These are phyloP conservation scores for Backusella macrospora DNA, from an alignment of 192 early-diverging fungal genomes.

Conservation along the genomic window DNA sequence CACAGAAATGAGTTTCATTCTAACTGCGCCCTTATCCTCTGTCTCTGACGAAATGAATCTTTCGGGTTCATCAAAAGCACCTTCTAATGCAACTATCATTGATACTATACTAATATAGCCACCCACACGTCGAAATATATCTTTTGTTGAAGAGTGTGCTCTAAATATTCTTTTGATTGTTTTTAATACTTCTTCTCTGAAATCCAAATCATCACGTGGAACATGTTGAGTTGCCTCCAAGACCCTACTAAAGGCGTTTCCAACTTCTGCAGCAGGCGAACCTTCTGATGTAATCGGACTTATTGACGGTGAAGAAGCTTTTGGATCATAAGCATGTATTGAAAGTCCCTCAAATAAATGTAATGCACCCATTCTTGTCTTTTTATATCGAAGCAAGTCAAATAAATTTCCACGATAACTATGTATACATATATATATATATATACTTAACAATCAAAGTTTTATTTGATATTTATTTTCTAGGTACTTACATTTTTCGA, in stretches of 20 bases:
- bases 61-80: conserved; percentile 40
- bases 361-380: conserved; percentile 55
- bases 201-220: conserved; percentile 53
- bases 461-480: no score
- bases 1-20: conserved; percentile 43
- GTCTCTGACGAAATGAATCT: conserved; percentile 1
- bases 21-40: conserved; percentile 21
- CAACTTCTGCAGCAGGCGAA: conserved; percentile 27
- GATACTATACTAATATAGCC: conserved; percentile 66
- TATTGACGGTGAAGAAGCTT: not conserved
- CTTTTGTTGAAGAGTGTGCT: conserved; percentile 50
- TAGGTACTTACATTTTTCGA: conserved; percentile 49
- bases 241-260: conserved; percentile 56
- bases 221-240: conserved; percentile 62
- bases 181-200: conserved; percentile 59
- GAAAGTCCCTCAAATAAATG: conserved; percentile 52
- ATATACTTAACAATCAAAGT: no score
- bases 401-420: conserved; percentile 58
- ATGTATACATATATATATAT: no score
- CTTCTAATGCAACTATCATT: conserved; percentile 56
- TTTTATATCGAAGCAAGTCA: conserved; percentile 55
- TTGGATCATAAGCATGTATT: conserved; percentile 44
- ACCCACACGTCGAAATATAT: conserved; percentile 60
- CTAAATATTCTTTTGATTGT: conserved; percentile 52
- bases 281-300: not conserved